These are phyloP conservation scores for Hortaea sp. DNA, from an alignment of 2,329 filamentous ascomycete genomes.

Conservation along the genomic window DNA sequence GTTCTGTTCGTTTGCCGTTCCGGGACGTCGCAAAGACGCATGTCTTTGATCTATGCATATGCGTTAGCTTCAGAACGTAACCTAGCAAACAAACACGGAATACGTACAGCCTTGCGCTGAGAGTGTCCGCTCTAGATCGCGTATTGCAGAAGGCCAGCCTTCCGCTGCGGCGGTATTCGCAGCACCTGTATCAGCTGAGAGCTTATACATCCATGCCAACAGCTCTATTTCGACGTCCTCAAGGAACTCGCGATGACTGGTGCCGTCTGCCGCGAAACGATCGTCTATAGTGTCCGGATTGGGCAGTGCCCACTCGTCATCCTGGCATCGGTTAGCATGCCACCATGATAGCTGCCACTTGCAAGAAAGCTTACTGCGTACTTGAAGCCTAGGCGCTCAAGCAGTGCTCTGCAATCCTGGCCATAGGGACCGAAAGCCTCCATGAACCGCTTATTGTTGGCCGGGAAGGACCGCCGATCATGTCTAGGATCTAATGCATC, in stretches of 20 bases:
- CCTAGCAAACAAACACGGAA: neutral
- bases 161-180: constrained; percentile 19
- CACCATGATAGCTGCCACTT: neutral
- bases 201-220: constrained; percentile 38
- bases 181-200: constrained; percentile 13
- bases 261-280: constrained; percentile 14
- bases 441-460: constrained; percentile 54
- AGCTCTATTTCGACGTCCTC: constrained; percentile 54
- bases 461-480: constrained; percentile 45
- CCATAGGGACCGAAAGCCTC: constrained; percentile 45
- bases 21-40: constrained; percentile 9
- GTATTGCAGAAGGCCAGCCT: constrained; percentile 21
- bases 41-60: constrained; percentile 14
- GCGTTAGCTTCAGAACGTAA: constrained; percentile 2
- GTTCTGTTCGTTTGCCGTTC: constrained; percentile 12
- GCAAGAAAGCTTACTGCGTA: constrained; percentile 17
- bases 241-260: constrained; percentile 33
- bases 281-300: constrained; percentile 12
- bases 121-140: constrained; percentile 24
- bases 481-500: constrained; percentile 46
- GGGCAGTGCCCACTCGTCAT: constrained; percentile 20
- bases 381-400: constrained; percentile 50
- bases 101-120: constrained; percentile 24
- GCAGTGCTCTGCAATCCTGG: constrained; percentile 48
- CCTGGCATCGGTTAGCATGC: constrained; percentile 6